Percentiles rank a stretch among this genome's conserved stretches.
Evolutionary conservation across 2,329 filamentous ascomycete species (phyloP).

Genomic region (Claviceps spartinae): DNA sequence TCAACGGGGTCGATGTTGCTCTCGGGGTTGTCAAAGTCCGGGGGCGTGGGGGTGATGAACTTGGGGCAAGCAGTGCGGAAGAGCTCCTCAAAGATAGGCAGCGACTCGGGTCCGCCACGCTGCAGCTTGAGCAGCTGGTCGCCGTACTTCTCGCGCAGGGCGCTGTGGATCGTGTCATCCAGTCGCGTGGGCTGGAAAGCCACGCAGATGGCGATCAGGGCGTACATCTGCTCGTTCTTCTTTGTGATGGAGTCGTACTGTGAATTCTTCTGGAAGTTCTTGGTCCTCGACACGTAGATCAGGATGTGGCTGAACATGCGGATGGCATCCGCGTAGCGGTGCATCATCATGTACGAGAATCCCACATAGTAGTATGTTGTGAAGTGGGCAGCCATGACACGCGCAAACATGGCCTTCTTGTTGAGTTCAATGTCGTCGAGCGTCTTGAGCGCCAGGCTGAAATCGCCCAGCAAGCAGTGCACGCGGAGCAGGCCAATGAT

Average conservation of each 20-base stretch:
- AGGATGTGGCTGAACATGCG: constrained; percentile 99
- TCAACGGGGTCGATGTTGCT: constrained; percentile 94
- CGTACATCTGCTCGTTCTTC: constrained; percentile 99
- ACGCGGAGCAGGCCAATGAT: constrained; percentile 95
- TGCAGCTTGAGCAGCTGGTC: constrained; percentile 96
- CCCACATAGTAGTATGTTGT: constrained; percentile 99
- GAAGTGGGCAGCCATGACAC: constrained; percentile 98
- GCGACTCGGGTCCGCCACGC: constrained; percentile 85
- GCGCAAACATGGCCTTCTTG: constrained; percentile 99
- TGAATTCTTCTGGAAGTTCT: constrained; percentile 99
- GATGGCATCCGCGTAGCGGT: constrained; percentile 96
- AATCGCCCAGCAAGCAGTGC: constrained; percentile 92
- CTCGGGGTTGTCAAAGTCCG: constrained; percentile 94
- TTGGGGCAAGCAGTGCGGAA: constrained; percentile 97
- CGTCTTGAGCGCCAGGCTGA: constrained; percentile 95
- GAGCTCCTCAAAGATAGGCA: constrained; percentile 95
- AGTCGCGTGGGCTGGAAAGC: constrained; percentile 94
- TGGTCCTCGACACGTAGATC: constrained; percentile 94
- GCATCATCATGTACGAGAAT: constrained; percentile 99
- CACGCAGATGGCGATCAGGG: constrained; percentile 95
- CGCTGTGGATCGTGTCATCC: constrained; percentile 97
- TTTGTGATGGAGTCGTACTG: constrained; percentile 98
- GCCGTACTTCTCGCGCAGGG: constrained; percentile 96
- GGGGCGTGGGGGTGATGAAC: constrained; percentile 95
- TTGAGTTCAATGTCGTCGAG: constrained; percentile 99